These are phyloP conservation scores for Aureobasidium sp. DNA, from an alignment of 2,329 filamentous ascomycete species.

Conservation along the genomic window DNA sequence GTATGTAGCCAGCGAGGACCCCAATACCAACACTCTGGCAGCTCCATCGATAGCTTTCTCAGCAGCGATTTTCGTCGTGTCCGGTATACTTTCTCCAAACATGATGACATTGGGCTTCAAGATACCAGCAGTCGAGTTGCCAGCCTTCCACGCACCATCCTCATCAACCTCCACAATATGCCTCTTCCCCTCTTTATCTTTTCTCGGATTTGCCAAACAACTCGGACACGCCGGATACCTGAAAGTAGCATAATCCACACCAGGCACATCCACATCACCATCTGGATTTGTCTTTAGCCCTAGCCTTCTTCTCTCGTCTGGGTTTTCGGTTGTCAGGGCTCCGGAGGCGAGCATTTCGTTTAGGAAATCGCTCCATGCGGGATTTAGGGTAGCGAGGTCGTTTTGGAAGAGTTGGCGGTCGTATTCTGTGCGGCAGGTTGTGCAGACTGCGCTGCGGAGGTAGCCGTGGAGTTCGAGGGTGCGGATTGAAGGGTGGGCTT, in stretches of 20 bases:
- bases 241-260: conserved; percentile 81
- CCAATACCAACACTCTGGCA: conserved; percentile 66
- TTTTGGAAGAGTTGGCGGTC: conserved; percentile 66
- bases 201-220: conserved; percentile 59
- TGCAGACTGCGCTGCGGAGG: conserved; percentile 70
- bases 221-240: conserved; percentile 81
- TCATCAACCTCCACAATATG: conserved; percentile 59
- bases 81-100: conserved; percentile 84
- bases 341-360: conserved; percentile 62
- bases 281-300: conserved; percentile 85
- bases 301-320: conserved; percentile 54
- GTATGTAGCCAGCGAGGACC: conserved; percentile 88
- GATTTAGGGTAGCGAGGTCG: conserved; percentile 70
- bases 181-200: conserved; percentile 44
- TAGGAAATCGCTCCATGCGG: conserved; percentile 73
- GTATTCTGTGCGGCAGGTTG: conserved; percentile 65
- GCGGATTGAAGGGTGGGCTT: conserved; percentile 62
- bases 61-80: conserved; percentile 61
- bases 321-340: conserved; percentile 69
- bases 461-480: conserved; percentile 90
- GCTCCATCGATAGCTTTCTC: conserved; percentile 73
- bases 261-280: conserved; percentile 83
- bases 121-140: conserved; percentile 53
- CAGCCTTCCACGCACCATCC: conserved; percentile 67
- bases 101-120: conserved; percentile 91